A percentile compares a stretch with the other conserved stretches of the same genome.
Conservation (phyloP, 2,329 filamentous ascomycete genomes). For the Arthroderma sp. region DNA sequence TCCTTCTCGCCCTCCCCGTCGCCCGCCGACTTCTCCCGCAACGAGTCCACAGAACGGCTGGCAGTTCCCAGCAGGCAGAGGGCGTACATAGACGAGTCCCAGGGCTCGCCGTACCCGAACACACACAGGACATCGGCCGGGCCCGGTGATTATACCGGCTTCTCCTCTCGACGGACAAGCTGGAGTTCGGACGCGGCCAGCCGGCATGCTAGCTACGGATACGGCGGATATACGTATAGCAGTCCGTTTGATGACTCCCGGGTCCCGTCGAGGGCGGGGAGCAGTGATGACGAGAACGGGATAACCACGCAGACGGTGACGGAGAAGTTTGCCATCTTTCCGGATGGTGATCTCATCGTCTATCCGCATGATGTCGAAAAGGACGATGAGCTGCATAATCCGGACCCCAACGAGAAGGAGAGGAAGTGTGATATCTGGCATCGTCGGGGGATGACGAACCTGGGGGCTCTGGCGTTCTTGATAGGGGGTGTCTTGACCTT, state of each 20-base stretch:
- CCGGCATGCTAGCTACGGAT: conserved; percentile 27
- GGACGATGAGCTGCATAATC: conserved; percentile 61
- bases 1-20: conserved; percentile 5
- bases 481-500: conserved; percentile 49
- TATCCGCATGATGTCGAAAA: conserved; percentile 64
- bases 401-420: conserved; percentile 51
- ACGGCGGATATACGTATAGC: neutral
- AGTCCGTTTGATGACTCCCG: conserved; percentile 48
- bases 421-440: conserved; percentile 55
- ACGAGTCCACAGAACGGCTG: conserved; percentile 5
- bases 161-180: conserved; percentile 52
- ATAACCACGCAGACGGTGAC: conserved; percentile 62
- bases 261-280: conserved; percentile 48
- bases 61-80: conserved; percentile 4
- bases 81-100: conserved; percentile 3
- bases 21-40: neutral
- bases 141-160: conserved; percentile 29
- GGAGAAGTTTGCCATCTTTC: conserved; percentile 61
- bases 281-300: conserved; percentile 45
- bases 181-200: conserved; percentile 50
- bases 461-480: conserved; percentile 51
- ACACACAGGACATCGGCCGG: neutral
- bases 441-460: conserved; percentile 50
- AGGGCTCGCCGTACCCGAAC: neutral
- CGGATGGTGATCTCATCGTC: conserved; percentile 52